Percentiles rank a stretch among this genome's conserved stretches.
Conservation (phyloP, 495 filamentous ascomycete genomes). For the Penicillium parvum region DNA sequence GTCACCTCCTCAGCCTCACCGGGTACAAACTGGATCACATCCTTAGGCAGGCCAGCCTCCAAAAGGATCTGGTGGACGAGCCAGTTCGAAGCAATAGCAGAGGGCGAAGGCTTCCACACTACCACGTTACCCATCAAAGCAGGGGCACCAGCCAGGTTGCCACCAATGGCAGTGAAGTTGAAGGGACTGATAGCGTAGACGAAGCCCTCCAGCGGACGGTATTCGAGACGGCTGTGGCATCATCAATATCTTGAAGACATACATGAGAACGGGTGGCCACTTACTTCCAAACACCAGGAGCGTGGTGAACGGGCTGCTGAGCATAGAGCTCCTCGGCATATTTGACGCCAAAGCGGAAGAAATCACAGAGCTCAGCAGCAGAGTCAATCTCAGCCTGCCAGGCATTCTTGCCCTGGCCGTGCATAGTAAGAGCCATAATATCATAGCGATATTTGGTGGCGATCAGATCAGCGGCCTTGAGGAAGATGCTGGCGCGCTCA, state of each 20-base stretch:
- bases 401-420: slow-evolving; percentile 92
- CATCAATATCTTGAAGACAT: not conserved
- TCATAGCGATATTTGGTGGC: slow-evolving; percentile 88
- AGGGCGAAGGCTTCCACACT: slow-evolving; percentile 81
- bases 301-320: slow-evolving; percentile 74
- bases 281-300: slow-evolving; percentile 74
- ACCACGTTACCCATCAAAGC: slow-evolving; percentile 84
- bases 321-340: slow-evolving; percentile 85
- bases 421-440: slow-evolving; percentile 87
- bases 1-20: slow-evolving; percentile 77
- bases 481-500: slow-evolving; percentile 87
- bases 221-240: slow-evolving; percentile 58
- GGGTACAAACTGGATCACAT: slow-evolving; percentile 82
- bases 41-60: slow-evolving; percentile 72
- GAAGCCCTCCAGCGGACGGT: slow-evolving; percentile 79
- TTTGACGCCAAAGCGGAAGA: slow-evolving; percentile 80
- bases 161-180: slow-evolving; percentile 86
- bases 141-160: slow-evolving; percentile 70
- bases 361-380: slow-evolving; percentile 86
- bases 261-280: slow-evolving; percentile 11
- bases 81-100: slow-evolving; percentile 71
- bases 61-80: slow-evolving; percentile 77
- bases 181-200: slow-evolving; percentile 84
- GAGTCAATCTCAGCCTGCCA: slow-evolving; percentile 97
- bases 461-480: slow-evolving; percentile 88